Conservation (phyloP, 1,139 yeast species). For the Yarrowia galli region DNA sequence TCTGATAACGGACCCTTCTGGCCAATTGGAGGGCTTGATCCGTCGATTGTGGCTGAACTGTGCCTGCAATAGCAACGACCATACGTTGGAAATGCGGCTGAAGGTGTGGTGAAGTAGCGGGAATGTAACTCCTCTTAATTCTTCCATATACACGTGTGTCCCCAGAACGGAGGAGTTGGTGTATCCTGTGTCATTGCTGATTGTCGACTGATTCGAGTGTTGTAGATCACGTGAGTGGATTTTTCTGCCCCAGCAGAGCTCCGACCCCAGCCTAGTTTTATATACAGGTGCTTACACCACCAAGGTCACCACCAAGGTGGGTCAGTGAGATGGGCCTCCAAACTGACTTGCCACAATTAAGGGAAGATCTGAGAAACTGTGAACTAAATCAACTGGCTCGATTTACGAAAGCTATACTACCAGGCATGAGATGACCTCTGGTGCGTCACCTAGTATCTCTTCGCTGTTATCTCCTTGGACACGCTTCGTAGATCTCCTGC, state of each 20-base stretch:
- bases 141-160: neutral
- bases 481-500: too few species aligned
- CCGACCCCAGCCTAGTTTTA: neutral
- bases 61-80: neutral
- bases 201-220: neutral
- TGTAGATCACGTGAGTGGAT: neutral
- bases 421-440: too few species aligned
- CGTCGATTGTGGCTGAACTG: neutral
- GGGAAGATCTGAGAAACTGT: too few species aligned
- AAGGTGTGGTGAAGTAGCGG: neutral
- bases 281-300: neutral
- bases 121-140: neutral
- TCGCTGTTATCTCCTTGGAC: too few species aligned
- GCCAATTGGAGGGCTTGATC: neutral
- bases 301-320: constrained; percentile 30
- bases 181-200: neutral
- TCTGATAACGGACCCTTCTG: neutral
- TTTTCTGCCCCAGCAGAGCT: neutral
- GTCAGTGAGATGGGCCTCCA: too few species aligned
- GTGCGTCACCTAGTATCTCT: too few species aligned
- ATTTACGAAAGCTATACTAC: too few species aligned
- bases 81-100: neutral
- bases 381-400: too few species aligned
- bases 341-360: too few species aligned
- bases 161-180: neutral